These are phyloP conservation scores for Ceriops decandra DNA, from an alignment of 345 rosid species.

Conservation along the genomic window DNA sequence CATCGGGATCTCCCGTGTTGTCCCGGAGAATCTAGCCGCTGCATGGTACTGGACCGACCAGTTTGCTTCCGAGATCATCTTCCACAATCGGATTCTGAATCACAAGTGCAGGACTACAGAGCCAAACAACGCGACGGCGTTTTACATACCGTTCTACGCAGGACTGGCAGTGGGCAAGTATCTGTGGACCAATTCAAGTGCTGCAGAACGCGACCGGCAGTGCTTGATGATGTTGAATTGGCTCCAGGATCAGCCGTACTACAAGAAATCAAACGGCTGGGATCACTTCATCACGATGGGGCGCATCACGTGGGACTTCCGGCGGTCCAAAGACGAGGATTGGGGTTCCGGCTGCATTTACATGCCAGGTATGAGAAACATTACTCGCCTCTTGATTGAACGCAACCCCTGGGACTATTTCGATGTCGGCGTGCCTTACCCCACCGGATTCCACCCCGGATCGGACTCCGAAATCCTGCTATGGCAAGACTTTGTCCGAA, in stretches of 20 bases:
- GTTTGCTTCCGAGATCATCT: constrained; percentile 72
- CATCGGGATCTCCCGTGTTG: constrained; percentile 37
- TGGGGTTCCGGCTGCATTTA: constrained; percentile 94
- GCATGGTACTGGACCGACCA: constrained; percentile 97
- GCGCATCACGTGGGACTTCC: constrained; percentile 96
- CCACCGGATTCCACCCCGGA: constrained; percentile 96
- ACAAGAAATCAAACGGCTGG: constrained; percentile 75
- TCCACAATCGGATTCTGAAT: constrained; percentile 72
- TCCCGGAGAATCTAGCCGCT: constrained; percentile 55
- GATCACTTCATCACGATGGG: constrained; percentile 94
- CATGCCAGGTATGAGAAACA: constrained; percentile 75
- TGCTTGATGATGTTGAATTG: constrained; percentile 65
- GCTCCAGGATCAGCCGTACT: constrained; percentile 64
- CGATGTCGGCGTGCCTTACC: constrained; percentile 91
- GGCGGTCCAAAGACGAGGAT: constrained; percentile 62
- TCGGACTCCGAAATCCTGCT: constrained; percentile 53
- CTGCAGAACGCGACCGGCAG: constrained; percentile 68
- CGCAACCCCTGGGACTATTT: constrained; percentile 96
- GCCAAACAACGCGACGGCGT: constrained; percentile 66
- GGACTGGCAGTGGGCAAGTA: constrained; percentile 88
- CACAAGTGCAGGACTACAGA: constrained; percentile 69
- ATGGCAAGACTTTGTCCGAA: constrained; percentile 78
- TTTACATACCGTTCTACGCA: constrained; percentile 84
- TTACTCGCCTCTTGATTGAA: constrained; percentile 90
- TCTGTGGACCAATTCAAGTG: constrained; percentile 54